Conservation (phyloP, 371 early-diverging fungal genomes). For the Hamiltosporidium magnivora region DNA sequence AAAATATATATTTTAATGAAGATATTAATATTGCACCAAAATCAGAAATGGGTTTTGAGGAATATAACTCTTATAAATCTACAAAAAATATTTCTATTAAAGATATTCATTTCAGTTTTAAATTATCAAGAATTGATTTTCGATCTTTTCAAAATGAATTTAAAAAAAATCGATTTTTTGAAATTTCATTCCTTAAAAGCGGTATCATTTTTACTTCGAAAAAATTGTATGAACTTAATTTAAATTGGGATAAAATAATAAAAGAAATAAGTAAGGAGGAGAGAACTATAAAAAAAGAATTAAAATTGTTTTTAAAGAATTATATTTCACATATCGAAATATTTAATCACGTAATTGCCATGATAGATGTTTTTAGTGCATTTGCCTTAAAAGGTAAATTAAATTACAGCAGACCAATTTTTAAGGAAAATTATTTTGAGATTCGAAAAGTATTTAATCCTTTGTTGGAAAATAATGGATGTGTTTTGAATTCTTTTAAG, state of each 20-base stretch:
- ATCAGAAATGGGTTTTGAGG: too few relatives aligned
- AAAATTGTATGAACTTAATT: slow-evolving; percentile 10
- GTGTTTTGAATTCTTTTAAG: slow-evolving; percentile 1
- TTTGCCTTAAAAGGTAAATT: slow-evolving; percentile 26
- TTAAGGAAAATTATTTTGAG: not conserved
- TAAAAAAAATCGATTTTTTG: slow-evolving; percentile 33
- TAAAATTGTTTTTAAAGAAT: slow-evolving; percentile 15
- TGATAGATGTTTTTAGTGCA: slow-evolving; percentile 50
- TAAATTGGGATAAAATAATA: slow-evolving; percentile 7
- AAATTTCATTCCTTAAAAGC: slow-evolving; percentile 36
- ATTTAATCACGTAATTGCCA: slow-evolving; percentile 45
- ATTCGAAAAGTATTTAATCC: slow-evolving; percentile 43
- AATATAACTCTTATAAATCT: too few relatives aligned
- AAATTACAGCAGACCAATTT: slow-evolving; percentile 28
- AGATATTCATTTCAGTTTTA: slow-evolving; percentile 30
- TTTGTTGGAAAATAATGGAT: slow-evolving; percentile 25
- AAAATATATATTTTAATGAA: too few relatives aligned
- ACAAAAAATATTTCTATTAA: not conserved
- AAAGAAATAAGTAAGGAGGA: slow-evolving; percentile 26
- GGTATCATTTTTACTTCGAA: slow-evolving; percentile 52
- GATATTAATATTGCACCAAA: too few relatives aligned
- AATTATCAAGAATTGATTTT: slow-evolving; percentile 44
- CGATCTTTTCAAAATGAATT: slow-evolving; percentile 14
- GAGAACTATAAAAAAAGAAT: slow-evolving; percentile 14
- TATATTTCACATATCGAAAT: slow-evolving; percentile 34